Evolutionary conservation across 2,329 filamentous ascomycete genomes (phyloP), one percentile per base, ranked within the genome.

Genomic region (Periconia sp.): DNA sequence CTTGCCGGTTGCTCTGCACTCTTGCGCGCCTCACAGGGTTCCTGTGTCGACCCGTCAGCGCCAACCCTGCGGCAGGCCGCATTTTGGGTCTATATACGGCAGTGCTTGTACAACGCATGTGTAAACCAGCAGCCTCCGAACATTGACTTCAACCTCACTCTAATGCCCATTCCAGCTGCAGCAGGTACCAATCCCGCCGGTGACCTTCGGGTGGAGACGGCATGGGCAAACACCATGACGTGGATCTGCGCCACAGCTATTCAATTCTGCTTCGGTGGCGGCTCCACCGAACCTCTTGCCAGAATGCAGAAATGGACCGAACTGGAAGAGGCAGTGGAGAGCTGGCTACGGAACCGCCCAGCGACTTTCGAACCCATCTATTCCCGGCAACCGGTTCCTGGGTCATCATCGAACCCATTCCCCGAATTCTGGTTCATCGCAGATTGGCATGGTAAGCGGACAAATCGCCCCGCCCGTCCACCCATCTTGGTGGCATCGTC

Each of bases 81-180:
- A 7, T 71, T 70, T 41, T 70, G 66, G 66, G 63, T 71, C 7
- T 69, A 70, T 41, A 65, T 71, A 18, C 64, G 67, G 14, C 68
- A 71, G 49, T 70, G 65, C 44, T 59, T 71, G 9, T 70, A 69
- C 43, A 71, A 60, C 33, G 65, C 67, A 13, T 68, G 64, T 6
- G 63, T 70, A 23, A 66, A 70, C 33, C 67, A 71, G 52, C 64
- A 66, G 41, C 59, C 65, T 6, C 68, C 59, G 5, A 61, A 70
- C 20, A 53, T 71, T 30, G 68, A 70, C 43, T 65, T 69, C 17
- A 62, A 58, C 3, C 47, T 71, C 14, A 54, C 59, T 44, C 46
- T 71, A n/a, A 57, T 64, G 40, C 67, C 67, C 10, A 53, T 47
- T 1, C 62, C 68, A 31, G 23, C 47, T 10, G 57, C 63, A 1